Base-by-base conservation (phyloP, 257 asterid species). In the Solanum chilense region DNA sequence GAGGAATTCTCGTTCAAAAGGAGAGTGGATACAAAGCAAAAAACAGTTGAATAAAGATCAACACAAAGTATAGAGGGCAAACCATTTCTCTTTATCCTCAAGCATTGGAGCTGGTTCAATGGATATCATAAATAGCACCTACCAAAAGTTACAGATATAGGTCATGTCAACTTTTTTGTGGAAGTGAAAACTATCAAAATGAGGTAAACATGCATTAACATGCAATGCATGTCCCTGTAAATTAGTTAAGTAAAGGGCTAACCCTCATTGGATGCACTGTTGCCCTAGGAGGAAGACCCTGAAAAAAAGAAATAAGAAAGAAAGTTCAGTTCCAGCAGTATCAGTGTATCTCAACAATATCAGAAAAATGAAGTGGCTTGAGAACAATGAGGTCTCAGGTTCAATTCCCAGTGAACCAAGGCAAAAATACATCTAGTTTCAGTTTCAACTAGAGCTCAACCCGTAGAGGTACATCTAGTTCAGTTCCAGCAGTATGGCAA, bases 231-330 rank as follows among this genome's bases (percentile, higher is more conserved):
- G 58, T 71, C 73, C 15, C 25, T 49, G 73, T 23, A 7, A 39
- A 52, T 41, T 41, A 52, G 86, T 56, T 56, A 88, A n/a, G n/a
- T n/a, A n/a, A 56, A 75, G 41, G 71, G 85, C 96, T 94, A 91
- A 97, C 99, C 94, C 99, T 94, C 99, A 94, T 97, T 73, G 99
- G 99, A 94, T 97, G 98, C 91, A 97, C 99, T 18, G 98, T 95
- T 68, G 99, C 98, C 90, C 99, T 93, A 20, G 99, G 99, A 88
- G 99, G 99, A 87, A 93, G 92, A 49, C 99, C 98, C 99, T 97
- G 94, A 89, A 88, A 88, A 91, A 84, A 88, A 69, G 82, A 71
- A 27, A 86, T 37, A 78, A 84, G 80, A 86, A 70, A 86, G 83
- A 71, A 56, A 89, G 68, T n/a, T 70, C 42, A 60, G 86, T 66